Evolutionary conservation across 2,329 filamentous ascomycete genomes (phyloP).

Genomic region (Arachnomyces sp.): DNA sequence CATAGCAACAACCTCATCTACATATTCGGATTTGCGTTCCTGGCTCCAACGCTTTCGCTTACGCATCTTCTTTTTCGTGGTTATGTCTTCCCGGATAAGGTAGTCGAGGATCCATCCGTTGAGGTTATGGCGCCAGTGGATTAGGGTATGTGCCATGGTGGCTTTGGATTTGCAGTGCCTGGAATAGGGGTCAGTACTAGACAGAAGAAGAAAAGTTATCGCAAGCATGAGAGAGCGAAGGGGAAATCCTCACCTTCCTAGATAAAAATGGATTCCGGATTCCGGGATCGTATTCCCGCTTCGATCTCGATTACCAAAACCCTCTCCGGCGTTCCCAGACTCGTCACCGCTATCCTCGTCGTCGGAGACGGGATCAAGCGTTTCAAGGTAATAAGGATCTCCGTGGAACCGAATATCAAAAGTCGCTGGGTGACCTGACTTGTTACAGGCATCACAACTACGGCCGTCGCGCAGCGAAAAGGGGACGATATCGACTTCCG

Average conservation of each 20-base stretch:
- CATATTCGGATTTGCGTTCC: constrained; percentile 52
- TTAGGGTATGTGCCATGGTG: constrained; percentile 60
- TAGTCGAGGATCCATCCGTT: constrained; percentile 62
- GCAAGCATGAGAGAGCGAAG: too few species aligned
- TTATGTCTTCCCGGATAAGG: constrained; percentile 52
- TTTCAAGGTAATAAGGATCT: constrained; percentile 57
- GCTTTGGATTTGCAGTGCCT: constrained; percentile 57
- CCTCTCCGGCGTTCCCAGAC: constrained; percentile 27
- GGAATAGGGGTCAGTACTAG: background rate
- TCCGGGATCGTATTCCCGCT: constrained; percentile 42
- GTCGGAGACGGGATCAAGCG: constrained; percentile 55
- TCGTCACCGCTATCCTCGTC: constrained; percentile 28
- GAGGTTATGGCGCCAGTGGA: constrained; percentile 71
- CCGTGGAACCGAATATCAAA: constrained; percentile 58
- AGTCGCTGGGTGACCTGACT: constrained; percentile 59
- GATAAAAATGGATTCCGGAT: constrained; percentile 42
- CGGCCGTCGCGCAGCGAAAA: constrained; percentile 38
- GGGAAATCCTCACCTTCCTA: constrained; percentile 41
- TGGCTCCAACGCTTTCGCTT: constrained; percentile 55
- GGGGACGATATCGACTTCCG: constrained; percentile 48
- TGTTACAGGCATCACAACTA: constrained; percentile 64
- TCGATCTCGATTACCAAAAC: constrained; percentile 34
- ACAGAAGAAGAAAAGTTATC: background rate
- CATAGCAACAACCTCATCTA: constrained; percentile 55
- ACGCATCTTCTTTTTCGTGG: constrained; percentile 51